Conservation (phyloP, 2,329 filamentous ascomycete genomes). For the Arthrobotrys sinensis region DNA sequence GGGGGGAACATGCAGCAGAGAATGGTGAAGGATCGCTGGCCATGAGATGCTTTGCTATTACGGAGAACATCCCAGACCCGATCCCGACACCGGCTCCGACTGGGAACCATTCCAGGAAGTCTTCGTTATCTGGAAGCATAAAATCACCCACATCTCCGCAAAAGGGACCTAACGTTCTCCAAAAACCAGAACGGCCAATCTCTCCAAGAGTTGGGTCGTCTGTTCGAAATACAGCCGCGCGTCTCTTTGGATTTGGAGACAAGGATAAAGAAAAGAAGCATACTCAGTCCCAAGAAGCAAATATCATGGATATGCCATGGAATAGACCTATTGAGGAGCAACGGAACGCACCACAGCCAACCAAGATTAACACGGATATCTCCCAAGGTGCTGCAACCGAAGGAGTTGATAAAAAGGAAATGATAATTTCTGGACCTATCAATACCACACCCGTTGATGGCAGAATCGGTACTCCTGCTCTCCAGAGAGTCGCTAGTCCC, state of each 20-base stretch:
- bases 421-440: slow-evolving; percentile 59
- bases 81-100: slow-evolving; percentile 38
- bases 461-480: slow-evolving; percentile 55
- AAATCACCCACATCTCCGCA: slow-evolving; percentile 57
- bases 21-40: slow-evolving; percentile 90
- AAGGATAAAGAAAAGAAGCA: slow-evolving; percentile 56
- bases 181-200: slow-evolving; percentile 53
- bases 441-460: slow-evolving; percentile 57
- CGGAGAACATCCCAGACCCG: slow-evolving; percentile 53
- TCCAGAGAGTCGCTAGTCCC: slow-evolving; percentile 54
- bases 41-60: slow-evolving; percentile 59
- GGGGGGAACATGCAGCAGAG: slow-evolving; percentile 92
- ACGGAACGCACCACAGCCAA: slow-evolving; percentile 17
- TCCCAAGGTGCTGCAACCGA: background rate
- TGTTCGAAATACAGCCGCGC: slow-evolving; percentile 49
- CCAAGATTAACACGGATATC: slow-evolving; percentile 23
- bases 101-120: slow-evolving; percentile 54
- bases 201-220: slow-evolving; percentile 57
- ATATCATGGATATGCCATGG: slow-evolving; percentile 61
- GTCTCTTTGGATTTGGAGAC: slow-evolving; percentile 58
- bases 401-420: slow-evolving; percentile 51
- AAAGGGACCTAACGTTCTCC: slow-evolving; percentile 33
- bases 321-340: slow-evolving; percentile 56
- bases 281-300: slow-evolving; percentile 34
- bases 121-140: slow-evolving; percentile 55